Base-by-base conservation (phyloP, 2,329 filamentous ascomycete genomes). In the Claviceps digitariae region DNA sequence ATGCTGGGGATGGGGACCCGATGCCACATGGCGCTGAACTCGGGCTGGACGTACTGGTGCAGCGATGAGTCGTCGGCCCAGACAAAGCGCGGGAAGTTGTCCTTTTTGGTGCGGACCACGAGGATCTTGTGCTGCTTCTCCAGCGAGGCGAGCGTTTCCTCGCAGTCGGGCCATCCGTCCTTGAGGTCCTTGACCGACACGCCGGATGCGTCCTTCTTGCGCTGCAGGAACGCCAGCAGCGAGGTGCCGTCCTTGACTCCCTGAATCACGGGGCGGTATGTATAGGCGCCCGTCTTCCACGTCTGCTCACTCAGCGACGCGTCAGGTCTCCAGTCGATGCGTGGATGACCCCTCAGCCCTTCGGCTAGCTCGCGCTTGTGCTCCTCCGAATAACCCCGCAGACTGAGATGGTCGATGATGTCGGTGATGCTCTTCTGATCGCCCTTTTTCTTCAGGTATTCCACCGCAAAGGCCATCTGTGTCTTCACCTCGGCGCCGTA, bases 141-240 rank as follows among this genome's bases (percentile, higher is more conserved):
- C 51, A 98, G 77, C 60, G 80, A 75, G 57, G 86, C 79, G 65
- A 98, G 86, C 10, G 86, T 79, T 21, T 84, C 79, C 56, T 90
- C 83, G 63, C 89, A 94, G 61, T 85, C 84, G 25, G 85, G 83
- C 93, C 93, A 98, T 57, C 93, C 93, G 66, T 98, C 93, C 70
- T 95, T 95, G 57, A 98, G 78, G 62, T 96, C 90, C 67, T 89
- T 90, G 57, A 97, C 88, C 40, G 77, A 78, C 52, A 97, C 80
- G 13, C 88, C 89, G 58, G 85, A 82, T 1, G 88, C 87, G 55
- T 90, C 90, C 51, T 81, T 82, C 69, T 90, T 90, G 52, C 78
- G 76, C 69, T 95, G 90, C 34, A 98, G 79, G 64, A 88, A 86
- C 53, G 79, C 80, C 52, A 95, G 81, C 52, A 98, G 79, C 61